Evolutionary conservation across 106 monocot species (phyloP).

Genomic region (Triglochin maritima): DNA sequence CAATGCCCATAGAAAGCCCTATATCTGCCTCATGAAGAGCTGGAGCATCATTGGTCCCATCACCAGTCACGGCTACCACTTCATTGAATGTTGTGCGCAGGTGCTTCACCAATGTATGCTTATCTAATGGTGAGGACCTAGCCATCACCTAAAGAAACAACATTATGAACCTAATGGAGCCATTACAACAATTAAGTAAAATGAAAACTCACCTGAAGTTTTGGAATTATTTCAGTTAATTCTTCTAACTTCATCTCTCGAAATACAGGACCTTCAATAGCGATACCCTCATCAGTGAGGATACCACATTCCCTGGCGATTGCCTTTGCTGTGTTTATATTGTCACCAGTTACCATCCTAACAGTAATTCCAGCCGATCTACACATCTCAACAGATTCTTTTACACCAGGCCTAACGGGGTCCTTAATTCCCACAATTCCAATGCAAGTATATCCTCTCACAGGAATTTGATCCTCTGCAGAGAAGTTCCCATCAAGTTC

Average conservation of each 20-base stretch:
- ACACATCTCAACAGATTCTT: slow-evolving; percentile 59
- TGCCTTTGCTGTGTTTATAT: slow-evolving; percentile 67
- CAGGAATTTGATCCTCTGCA: slow-evolving; percentile 30
- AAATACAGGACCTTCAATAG: slow-evolving; percentile 61
- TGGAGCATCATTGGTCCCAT: slow-evolving; percentile 72
- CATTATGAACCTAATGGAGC: not conserved
- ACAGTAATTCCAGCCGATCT: slow-evolving; percentile 61
- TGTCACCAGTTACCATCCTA: slow-evolving; percentile 74
- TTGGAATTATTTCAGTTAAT: slow-evolving; percentile 42
- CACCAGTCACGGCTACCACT: slow-evolving; percentile 78
- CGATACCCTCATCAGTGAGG: slow-evolving; percentile 41
- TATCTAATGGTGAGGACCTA: slow-evolving; percentile 63
- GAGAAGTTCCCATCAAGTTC: slow-evolving; percentile 32
- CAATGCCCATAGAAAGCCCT: slow-evolving; percentile 70
- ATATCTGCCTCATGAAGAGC: slow-evolving; percentile 76
- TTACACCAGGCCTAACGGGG: slow-evolving; percentile 61
- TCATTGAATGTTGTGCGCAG: slow-evolving; percentile 41
- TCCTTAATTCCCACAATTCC: slow-evolving; percentile 71
- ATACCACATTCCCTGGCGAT: slow-evolving; percentile 75
- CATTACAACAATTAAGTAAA: not conserved
- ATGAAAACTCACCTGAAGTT: slow-evolving; percentile 30
- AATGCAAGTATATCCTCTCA: slow-evolving; percentile 41
- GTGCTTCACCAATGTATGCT: slow-evolving; percentile 64
- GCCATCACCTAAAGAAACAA: slow-evolving; percentile 48
- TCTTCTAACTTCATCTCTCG: slow-evolving; percentile 37